Base-by-base conservation (phyloP, 108 stramenopile genomes). In the Fragilariopsis cylindrus region DNA sequence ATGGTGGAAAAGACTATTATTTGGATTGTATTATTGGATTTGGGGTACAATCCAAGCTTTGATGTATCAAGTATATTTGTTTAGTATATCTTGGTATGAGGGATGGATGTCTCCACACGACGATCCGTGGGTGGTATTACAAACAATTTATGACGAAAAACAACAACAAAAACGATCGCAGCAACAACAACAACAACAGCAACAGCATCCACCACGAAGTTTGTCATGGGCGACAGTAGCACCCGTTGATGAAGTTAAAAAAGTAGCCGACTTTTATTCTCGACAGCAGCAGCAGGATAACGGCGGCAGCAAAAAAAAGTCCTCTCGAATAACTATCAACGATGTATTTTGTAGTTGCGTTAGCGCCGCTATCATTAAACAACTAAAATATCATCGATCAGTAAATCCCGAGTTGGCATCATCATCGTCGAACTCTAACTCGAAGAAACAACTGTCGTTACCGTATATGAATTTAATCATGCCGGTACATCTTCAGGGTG, bases 401-500 rank as follows among this genome's bases (percentile, higher is more conserved):
- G 42, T 63, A 7, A 57, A 79, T 3, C 72, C 72, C 15, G n/a
- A 67, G 9, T 43, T 70, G 5, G 6, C 44, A 12, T 60, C 58
- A 21, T 71, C 56, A 0, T 21, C 7, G 63, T 18, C 16, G 12
- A 50, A 68, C 66, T 30, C 30, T 1, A 30, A 30, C 30, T 30
- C 30, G 30, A 30, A 30, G 30, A 30, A 30, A 30, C 30, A 30
- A 30, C 50, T 79, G 15, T 44, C 39, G 52, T 57, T 79, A 19
- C 78, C 78, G 13, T 71, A 56, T 42, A 84, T 94, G 54, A 91
- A 91, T 70, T 77, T 91, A 7, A 87, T 87, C 53, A 76, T 93
- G 18, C 95, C 95, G 3, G 92, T 93, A 3, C 95, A 96, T 71
- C 75, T 96, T 50, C 55, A 81, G 7, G 95, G 95, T 39, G 95